Evolutionary conservation across 2,329 filamentous ascomycete genomes (phyloP).

Genomic region (Colletotrichum sp.): DNA sequence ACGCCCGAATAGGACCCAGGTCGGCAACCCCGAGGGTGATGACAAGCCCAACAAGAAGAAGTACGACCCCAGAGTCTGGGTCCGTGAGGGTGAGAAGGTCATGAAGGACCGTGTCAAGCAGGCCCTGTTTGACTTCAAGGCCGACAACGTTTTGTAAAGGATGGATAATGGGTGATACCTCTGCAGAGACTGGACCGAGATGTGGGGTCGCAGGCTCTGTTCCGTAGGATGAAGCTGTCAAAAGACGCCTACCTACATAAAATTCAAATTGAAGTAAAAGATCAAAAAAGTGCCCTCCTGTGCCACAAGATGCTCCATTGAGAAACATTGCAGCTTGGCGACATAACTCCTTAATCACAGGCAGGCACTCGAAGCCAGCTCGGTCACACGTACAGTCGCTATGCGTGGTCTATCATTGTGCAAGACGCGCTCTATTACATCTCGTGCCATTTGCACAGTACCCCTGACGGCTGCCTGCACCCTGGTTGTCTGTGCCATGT

Average conservation of each 20-base stretch:
- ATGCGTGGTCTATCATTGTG: neutral
- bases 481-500: neutral
- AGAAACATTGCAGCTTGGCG: neutral
- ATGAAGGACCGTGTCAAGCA: conserved; percentile 83
- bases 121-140: conserved; percentile 92
- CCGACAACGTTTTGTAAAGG: conserved; percentile 75
- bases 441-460: neutral
- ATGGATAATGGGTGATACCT: conserved; percentile 21
- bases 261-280: conserved; percentile 17
- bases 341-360: neutral
- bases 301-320: neutral
- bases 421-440: neutral
- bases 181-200: conserved; percentile 4
- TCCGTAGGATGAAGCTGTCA: conserved; percentile 1
- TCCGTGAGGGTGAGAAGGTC: conserved; percentile 95
- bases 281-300: neutral
- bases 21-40: conserved; percentile 93
- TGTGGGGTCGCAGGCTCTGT: conserved; percentile 5
- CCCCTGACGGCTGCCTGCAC: neutral
- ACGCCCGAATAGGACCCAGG: conserved; percentile 59
- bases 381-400: neutral
- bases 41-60: conserved; percentile 99
- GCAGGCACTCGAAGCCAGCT: neutral
- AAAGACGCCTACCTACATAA: conserved; percentile 13
- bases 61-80: conserved; percentile 88